Evolutionary conservation across 768 basidiomycete genomes (phyloP).

Genomic region (Boletus sensibilis): DNA sequence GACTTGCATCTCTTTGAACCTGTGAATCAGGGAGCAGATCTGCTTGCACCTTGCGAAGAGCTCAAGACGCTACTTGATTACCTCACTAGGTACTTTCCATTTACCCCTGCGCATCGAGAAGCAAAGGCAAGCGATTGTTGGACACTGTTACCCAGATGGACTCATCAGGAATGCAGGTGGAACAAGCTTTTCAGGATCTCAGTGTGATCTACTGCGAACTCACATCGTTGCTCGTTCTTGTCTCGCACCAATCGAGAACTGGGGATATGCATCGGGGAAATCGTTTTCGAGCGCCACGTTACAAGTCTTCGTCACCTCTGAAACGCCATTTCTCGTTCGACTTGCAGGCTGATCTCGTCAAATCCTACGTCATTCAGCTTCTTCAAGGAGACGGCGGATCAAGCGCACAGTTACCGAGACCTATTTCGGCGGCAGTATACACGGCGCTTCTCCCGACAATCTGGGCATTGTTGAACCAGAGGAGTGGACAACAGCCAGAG

Average conservation of each 20-base stretch:
- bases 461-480: conserved; percentile 67
- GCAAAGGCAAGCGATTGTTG: conserved; percentile 44
- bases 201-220: conserved; percentile 80
- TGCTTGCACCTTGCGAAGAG: conserved; percentile 40
- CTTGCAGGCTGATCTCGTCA: conserved; percentile 51
- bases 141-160: not conserved
- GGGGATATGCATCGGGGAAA: conserved; percentile 6
- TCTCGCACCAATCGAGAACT: conserved; percentile 18
- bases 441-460: conserved; percentile 69
- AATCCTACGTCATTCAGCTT: conserved; percentile 58
- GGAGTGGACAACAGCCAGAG: conserved; percentile 25
- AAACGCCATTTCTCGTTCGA: conserved; percentile 24
- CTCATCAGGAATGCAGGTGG: conserved; percentile 44
- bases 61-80: conserved; percentile 63
- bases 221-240: conserved; percentile 58
- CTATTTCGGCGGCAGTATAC: conserved; percentile 60
- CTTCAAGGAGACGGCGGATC: conserved; percentile 51
- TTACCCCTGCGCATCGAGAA: conserved; percentile 52
- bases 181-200: conserved; percentile 65
- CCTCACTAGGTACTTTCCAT: conserved; percentile 86
- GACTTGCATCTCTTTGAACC: conserved; percentile 2
- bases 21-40: conserved; percentile 25
- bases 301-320: conserved; percentile 19
- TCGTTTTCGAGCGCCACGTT: conserved; percentile 7
- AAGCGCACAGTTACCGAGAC: conserved; percentile 44